Evolutionary conservation across 176 grass and related monocot species (phyloP).

Genomic region (Carex scoparia): DNA sequence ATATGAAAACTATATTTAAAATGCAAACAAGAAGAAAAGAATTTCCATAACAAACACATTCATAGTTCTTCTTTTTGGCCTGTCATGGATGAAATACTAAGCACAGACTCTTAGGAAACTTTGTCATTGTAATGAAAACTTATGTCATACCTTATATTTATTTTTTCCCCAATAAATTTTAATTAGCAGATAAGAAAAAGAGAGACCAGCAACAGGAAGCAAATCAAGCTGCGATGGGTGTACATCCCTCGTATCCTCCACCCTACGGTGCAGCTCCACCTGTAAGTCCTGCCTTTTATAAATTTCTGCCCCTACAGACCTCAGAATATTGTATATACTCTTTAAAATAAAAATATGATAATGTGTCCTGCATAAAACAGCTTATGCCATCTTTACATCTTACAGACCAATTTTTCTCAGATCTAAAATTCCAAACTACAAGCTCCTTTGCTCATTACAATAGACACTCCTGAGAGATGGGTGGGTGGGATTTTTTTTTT

Average conservation of each 20-base stretch:
- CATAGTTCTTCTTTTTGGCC: not conserved
- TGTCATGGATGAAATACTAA: slow-evolving; percentile 6
- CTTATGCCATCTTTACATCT: not conserved
- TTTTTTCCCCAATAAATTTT: slow-evolving; percentile 24
- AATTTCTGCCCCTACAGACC: not conserved
- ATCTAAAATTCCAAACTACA: not conserved
- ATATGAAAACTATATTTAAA: not conserved
- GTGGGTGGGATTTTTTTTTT: too few species aligned
- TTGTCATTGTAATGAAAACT: not conserved
- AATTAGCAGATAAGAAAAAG: slow-evolving; percentile 91
- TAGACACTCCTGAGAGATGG: not conserved
- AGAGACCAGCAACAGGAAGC: slow-evolving; percentile 71
- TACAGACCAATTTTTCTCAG: not conserved
- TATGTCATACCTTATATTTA: slow-evolving; percentile 13
- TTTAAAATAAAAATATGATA: slow-evolving; percentile 1
- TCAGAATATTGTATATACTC: not conserved
- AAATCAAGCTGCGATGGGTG: slow-evolving; percentile 52
- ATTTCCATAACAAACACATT: not conserved
- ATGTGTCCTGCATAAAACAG: not conserved
- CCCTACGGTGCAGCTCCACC: slow-evolving; percentile 77
- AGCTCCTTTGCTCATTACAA: not conserved
- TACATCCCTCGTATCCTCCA: slow-evolving; percentile 58
- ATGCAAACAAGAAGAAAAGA: not conserved
- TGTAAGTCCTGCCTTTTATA: slow-evolving; percentile 31
- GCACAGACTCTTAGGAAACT: slow-evolving; percentile 15